A percentile compares a stretch with the other conserved stretches of the same genome.
Evolutionary conservation across 148 eudicot genomes (phyloP).

Genomic region (Selenicereus undatus): DNA sequence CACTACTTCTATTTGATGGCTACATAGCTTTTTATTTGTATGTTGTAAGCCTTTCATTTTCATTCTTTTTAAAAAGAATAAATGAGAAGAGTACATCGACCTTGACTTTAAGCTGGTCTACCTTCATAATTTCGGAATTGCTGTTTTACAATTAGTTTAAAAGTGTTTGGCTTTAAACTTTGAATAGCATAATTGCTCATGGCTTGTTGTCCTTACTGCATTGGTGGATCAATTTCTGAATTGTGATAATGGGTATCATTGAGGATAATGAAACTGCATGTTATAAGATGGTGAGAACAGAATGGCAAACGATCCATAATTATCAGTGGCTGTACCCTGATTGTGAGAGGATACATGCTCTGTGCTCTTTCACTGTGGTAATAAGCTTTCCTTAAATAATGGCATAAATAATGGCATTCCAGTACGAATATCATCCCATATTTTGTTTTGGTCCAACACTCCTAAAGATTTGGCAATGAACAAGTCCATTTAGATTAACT

Average conservation of each 20-base stretch:
- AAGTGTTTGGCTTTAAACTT: neutral
- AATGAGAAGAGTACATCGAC: constrained; percentile 17
- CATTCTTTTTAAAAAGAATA: neutral
- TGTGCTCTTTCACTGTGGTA: neutral
- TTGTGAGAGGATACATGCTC: neutral
- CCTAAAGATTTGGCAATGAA: neutral
- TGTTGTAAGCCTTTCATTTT: constrained; percentile 2
- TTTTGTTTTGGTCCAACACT: too few relatives aligned
- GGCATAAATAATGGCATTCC: too few relatives aligned
- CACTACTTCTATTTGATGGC: constrained; percentile 5
- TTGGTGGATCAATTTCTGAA: neutral
- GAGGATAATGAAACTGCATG: neutral
- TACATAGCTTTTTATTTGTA: constrained; percentile 11
- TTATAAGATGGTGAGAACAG: too few relatives aligned
- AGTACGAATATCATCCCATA: neutral
- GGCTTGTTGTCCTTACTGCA: neutral
- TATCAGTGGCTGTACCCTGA: neutral
- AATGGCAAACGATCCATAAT: too few relatives aligned
- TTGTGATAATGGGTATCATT: neutral
- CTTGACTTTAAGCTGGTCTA: constrained; percentile 21
- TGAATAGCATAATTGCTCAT: neutral
- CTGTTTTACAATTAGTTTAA: constrained; percentile 16
- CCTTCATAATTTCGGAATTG: constrained; percentile 6
- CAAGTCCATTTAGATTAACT: neutral
- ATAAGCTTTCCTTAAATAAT: neutral